phyloP scores from a whole-genome alignment of 257 asterid species.

The Ehretia macrophylla region DNA sequence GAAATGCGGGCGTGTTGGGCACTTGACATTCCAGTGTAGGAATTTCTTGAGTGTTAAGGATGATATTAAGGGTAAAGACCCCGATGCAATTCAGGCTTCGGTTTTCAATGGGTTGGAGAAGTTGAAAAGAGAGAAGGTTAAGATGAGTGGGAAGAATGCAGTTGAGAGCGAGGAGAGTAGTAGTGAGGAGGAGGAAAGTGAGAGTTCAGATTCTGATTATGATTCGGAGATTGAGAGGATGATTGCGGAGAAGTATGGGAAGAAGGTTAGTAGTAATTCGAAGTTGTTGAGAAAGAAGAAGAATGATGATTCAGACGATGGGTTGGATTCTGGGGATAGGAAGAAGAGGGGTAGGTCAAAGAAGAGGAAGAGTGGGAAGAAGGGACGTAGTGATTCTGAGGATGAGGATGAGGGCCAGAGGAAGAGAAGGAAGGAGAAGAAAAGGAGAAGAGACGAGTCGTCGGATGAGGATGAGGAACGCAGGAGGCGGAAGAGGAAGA shows the following conservation, averaged over 20 bases:
- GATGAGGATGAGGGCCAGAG: conserved; percentile 32
- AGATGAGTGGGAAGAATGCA: conserved; percentile 19
- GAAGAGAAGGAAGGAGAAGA: conserved; percentile 20
- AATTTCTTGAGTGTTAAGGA: conserved; percentile 85
- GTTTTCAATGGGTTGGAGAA: conserved; percentile 54
- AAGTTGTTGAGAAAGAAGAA: conserved; percentile 32
- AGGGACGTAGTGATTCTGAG: conserved; percentile 33
- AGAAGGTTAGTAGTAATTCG: conserved; percentile 28
- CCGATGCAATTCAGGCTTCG: conserved; percentile 54
- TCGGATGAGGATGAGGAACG: conserved; percentile 47
- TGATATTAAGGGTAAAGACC: conserved; percentile 47
- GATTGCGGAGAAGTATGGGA: conserved; percentile 46
- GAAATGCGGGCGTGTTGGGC: conserved; percentile 95
- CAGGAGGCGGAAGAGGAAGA: conserved; percentile 47
- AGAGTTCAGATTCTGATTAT: conserved; percentile 73
- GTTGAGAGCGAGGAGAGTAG: conserved; percentile 36
- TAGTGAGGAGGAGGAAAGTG: conserved; percentile 63
- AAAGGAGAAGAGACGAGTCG: conserved; percentile 17
- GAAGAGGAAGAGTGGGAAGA: conserved; percentile 28
- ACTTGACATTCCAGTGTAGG: conserved; percentile 87
- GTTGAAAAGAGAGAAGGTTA: conserved; percentile 43
- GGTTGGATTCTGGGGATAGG: conserved; percentile 31
- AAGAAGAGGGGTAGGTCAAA: conserved; percentile 57
- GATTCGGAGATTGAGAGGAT: conserved; percentile 82
- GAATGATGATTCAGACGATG: conserved; percentile 33